Base-by-base conservation (phyloP, 495 filamentous ascomycete species). In the Achaetomiella virescens region DNA sequence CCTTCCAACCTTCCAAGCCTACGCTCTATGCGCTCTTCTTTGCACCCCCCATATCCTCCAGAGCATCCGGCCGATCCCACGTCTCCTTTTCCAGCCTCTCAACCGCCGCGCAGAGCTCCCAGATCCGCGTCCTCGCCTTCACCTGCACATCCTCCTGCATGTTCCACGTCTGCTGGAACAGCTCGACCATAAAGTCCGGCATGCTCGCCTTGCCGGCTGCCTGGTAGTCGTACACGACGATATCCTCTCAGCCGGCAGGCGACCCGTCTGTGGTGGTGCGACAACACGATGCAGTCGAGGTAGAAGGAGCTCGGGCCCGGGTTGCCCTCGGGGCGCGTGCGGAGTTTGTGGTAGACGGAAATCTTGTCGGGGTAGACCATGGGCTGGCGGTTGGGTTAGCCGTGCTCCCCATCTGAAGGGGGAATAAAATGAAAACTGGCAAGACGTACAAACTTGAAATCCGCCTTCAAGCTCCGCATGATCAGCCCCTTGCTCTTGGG, bases 341-440 rank as follows among this genome's bases (percentile, higher is more conserved):
- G 72, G 6, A 98, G 79, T 65, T 88, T 95, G 70, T 97, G 93
- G 64, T 91, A 91, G 8, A 93, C 87, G 0, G 90, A 89, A 46
- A 97, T 83, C 48, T 79, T 84, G 72, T 97, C 91, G 0, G 92
- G 91, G 63, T 81, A 95, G 47, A 79, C 85, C 83, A 96, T 89
- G 10, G 92, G 91, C 91, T 96, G 58, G 15, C 7, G 27, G 62
- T n/a, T n/a, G 17, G 49, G 29, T 40, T 44, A 43, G 46, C 38
- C n/a, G 14, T 5, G 8, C 27, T 15, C 29, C n/a, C 4, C 11
- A 18, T 37, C 6, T 27, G 29, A 47, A 12, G 8, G 31, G 8
- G 8, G 43, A n/a, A 21, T 21, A 31, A 7, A 31, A 21, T 5
- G 43, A 17, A 21, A 17, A 24, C 11, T 12, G 12, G 36, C 11